Evolutionary conservation across 148 eudicot species (phyloP).

Genomic region (Diospyros lotus): DNA sequence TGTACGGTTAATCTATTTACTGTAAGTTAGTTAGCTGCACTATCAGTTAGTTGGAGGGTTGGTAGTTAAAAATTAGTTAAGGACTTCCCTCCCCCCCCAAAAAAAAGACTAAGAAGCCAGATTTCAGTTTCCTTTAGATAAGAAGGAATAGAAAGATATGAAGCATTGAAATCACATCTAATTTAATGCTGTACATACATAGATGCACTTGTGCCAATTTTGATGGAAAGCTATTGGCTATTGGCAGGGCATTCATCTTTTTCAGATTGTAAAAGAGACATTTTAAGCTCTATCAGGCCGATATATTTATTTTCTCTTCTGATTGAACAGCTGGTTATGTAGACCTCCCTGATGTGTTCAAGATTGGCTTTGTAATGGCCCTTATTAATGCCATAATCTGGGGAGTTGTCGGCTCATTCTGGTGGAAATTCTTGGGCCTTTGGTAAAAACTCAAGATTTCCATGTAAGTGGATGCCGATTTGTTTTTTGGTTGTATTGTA

Average conservation of each 20-base stretch:
- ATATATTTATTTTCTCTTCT: not conserved
- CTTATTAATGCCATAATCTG: conserved; percentile 60
- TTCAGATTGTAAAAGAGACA: not conserved
- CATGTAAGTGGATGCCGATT: conserved; percentile 13
- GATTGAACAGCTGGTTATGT: conserved; percentile 78
- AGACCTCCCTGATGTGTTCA: conserved; percentile 88
- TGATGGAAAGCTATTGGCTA: not conserved
- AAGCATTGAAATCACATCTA: not conserved
- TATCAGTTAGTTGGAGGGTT: no score
- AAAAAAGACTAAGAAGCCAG: no score
- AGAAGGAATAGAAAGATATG: not conserved
- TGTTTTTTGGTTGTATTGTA: not conserved
- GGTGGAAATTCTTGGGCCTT: conserved; percentile 95
- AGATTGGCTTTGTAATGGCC: conserved; percentile 69
- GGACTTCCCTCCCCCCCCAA: no score
- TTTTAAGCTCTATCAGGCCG: not conserved
- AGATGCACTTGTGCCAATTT: no score
- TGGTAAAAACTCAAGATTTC: conserved; percentile 34
- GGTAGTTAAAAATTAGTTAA: no score
- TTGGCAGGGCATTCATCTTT: not conserved
- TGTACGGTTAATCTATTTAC: no score
- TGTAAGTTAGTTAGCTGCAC: no score
- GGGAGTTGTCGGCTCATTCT: conserved; percentile 67
- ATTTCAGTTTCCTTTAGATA: not conserved
- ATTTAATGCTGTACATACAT: not conserved